A percentile compares a stretch with the other conserved stretches of the same genome.
Conservation (phyloP, 371 early-diverging fungal genomes). For the Rhizopus delemar region DNA sequence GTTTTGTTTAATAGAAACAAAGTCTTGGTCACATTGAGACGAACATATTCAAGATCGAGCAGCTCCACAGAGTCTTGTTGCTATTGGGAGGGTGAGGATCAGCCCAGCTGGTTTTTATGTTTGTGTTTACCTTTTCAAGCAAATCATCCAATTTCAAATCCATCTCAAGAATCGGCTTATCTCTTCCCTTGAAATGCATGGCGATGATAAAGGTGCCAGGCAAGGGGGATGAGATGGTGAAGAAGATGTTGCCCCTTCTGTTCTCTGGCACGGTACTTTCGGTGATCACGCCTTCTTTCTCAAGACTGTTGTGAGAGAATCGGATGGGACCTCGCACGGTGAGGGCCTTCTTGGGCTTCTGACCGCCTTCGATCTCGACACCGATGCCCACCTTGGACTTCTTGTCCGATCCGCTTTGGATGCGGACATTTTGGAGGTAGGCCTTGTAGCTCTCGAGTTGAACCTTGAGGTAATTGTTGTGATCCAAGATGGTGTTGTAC, state of each 20-base stretch:
- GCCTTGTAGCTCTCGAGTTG: constrained; percentile 94
- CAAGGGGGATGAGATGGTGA: constrained; percentile 83
- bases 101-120: too few relatives aligned
- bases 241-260: constrained; percentile 85
- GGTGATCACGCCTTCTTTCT: constrained; percentile 90
- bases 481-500: constrained; percentile 89
- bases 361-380: constrained; percentile 48
- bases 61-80: constrained; percentile 89
- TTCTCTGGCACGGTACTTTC: constrained; percentile 92
- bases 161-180: constrained; percentile 94
- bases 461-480: constrained; percentile 86
- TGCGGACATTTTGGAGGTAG: constrained; percentile 91
- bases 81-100: constrained; percentile 41
- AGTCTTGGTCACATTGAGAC: constrained; percentile 65
- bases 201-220: constrained; percentile 90
- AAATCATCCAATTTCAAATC: constrained; percentile 93
- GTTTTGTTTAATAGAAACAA: constrained; percentile 46
- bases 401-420: constrained; percentile 70
- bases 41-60: constrained; percentile 92
- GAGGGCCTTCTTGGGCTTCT: constrained; percentile 36
- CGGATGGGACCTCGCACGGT: constrained; percentile 69
- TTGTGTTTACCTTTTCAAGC: constrained; percentile 73
- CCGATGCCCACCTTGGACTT: constrained; percentile 46
- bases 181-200: constrained; percentile 87
- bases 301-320: constrained; percentile 82